Base-by-base conservation (phyloP, 805 yeast genomes). In the Teunomyces funiuensis region DNA sequence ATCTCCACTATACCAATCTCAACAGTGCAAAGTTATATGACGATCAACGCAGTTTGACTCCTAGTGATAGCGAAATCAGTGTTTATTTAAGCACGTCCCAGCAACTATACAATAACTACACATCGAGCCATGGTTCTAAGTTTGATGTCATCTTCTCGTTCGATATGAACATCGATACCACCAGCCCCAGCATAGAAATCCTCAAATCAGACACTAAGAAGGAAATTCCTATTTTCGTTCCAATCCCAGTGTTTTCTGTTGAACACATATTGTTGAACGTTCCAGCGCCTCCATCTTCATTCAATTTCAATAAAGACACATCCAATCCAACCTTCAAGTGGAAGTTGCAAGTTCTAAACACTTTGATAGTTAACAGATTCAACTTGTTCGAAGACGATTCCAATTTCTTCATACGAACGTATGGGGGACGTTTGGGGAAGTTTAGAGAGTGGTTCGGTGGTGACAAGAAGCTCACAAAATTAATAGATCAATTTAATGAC, bases 11-110 rank as follows among this genome's bases (percentile, higher is more conserved):
- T 54, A 74, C 74, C 45, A 76, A 95, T 50, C 76, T 83, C 51
- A 79, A 88, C 17, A 87, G 88, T 11, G 71, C 80, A 0, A 76
- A 83, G 14, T 60, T 83, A 17, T 76, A 71, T 48, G 79, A 76
- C 25, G 73, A 66, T 29, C 43, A 61, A 36, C 63, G 58, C 27
- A 58, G 55, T 27, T 15, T 44, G 5, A 30, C 48, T 13, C 25
- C 25, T 22, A 20, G 36, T 14, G 42, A 31, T 8, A 15, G 33
- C 19, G 29, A 28, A 11, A 5, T 22, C 16, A 33, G 54, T 28
- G 43, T 64, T 20, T 56, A 60, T 37, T 47, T 65, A 28, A 58
- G 61, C 18, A 64, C 68, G 2, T 49, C 64, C 6, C 61, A 52
- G 42, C 69, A 64, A 40, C 47, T 66, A n/a, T 61, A 63, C 49